Evolutionary conservation across 257 asterid genomes (phyloP).

Genomic region (Echites panduratus): DNA sequence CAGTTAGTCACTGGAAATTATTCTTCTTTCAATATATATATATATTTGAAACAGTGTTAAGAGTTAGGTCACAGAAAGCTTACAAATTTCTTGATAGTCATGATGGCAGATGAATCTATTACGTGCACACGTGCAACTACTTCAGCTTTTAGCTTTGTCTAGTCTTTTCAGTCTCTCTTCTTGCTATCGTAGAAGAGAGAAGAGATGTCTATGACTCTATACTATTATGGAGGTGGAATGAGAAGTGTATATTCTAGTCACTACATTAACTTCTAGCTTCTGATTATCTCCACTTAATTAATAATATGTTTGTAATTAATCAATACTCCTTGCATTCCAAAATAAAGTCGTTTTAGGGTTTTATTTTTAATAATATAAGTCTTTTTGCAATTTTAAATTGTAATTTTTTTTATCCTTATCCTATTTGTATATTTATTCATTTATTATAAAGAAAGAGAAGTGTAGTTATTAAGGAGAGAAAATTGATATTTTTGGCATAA

Average conservation of each 20-base stretch:
- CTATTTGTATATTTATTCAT: no score
- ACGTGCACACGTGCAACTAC: slow-evolving; percentile 5
- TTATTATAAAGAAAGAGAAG: no score
- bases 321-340: no score
- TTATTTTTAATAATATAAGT: no score
- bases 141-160: slow-evolving; percentile 4
- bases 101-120: background rate
- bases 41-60: background rate
- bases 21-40: background rate
- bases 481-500: no score
- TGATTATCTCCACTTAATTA: background rate
- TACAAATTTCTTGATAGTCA: background rate
- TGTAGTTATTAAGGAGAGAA: no score
- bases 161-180: slow-evolving; percentile 5
- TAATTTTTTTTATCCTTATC: no score
- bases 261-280: background rate
- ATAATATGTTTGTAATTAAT: no score
- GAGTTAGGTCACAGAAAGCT: background rate
- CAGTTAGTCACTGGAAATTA: background rate
- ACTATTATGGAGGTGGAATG: no score
- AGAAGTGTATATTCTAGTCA: background rate
- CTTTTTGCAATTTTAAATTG: no score
- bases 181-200: background rate
- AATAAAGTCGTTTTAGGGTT: no score
- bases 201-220: background rate